Percentiles rank a stretch among this genome's conserved stretches.
phyloP scores from a whole-genome alignment of 1,139 yeast species.

The Scheffersomyces quercinus region DNA sequence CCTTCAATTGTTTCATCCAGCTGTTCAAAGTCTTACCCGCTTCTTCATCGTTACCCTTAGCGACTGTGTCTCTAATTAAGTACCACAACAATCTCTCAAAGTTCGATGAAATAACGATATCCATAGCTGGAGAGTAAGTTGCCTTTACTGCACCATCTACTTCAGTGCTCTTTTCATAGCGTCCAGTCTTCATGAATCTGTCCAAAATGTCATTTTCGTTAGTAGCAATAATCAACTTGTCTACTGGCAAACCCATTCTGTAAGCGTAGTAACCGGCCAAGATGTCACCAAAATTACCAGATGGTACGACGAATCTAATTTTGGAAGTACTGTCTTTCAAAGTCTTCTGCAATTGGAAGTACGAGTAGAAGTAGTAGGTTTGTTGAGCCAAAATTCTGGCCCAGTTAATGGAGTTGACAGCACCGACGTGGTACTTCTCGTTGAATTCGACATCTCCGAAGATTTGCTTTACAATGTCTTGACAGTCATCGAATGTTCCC shows the following conservation, averaged over 20 bases:
- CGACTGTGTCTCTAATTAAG: constrained; percentile 68
- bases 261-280: constrained; percentile 95
- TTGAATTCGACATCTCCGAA: constrained; percentile 90
- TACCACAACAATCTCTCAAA: constrained; percentile 97
- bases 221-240: constrained; percentile 87
- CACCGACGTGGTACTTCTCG: constrained; percentile 89
- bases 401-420: constrained; percentile 98
- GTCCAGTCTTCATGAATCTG: constrained; percentile 85
- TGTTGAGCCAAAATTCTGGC: constrained; percentile 97
- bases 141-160: constrained; percentile 68
- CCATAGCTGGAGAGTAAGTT: constrained; percentile 98
- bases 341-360: constrained; percentile 64
- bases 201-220: constrained; percentile 93
- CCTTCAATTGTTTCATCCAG: constrained; percentile 82
- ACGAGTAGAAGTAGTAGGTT: constrained; percentile 92
- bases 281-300: constrained; percentile 97
- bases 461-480: constrained; percentile 89
- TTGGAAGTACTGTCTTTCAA: constrained; percentile 37
- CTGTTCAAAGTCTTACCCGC: constrained; percentile 72
- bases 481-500: constrained; percentile 98
- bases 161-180: constrained; percentile 66
- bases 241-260: constrained; percentile 92
- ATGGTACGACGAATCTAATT: constrained; percentile 89
- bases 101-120: constrained; percentile 89
- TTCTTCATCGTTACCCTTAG: constrained; percentile 56